Conservation (phyloP, 148 eudicot genomes). For the Pouteria glomerata region DNA sequence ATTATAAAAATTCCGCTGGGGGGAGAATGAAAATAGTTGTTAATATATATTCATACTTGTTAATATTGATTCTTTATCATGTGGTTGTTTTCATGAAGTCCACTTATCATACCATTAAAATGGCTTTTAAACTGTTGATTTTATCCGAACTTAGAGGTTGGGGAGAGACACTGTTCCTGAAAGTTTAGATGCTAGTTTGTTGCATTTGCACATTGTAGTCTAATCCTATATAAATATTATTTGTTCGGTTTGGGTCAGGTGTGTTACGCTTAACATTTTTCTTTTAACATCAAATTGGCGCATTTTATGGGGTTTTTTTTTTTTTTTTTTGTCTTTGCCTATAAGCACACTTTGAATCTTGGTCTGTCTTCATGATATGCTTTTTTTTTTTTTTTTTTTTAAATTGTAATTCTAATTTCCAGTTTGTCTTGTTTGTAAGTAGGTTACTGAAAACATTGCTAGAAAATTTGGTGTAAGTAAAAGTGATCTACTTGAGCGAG, state of each 20-base stretch:
- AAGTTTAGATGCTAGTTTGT: not conserved
- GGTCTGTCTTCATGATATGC: too few relatives aligned
- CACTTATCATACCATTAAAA: not conserved
- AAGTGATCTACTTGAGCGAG: slow-evolving; percentile 74
- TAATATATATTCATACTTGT: not conserved
- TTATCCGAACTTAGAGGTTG: not conserved
- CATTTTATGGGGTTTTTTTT: too few relatives aligned
- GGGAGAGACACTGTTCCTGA: not conserved
- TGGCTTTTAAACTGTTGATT: not conserved
- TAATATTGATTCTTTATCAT: not conserved
- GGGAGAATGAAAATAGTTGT: not conserved
- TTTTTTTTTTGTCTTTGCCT: not conserved
- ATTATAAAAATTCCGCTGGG: not conserved
- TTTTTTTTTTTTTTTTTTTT: not conserved
- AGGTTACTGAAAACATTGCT: slow-evolving; percentile 89
- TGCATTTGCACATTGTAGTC: not conserved
- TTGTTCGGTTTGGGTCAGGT: not conserved
- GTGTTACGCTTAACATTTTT: not conserved
- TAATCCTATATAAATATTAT: not conserved
- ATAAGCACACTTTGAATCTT: too few relatives aligned
- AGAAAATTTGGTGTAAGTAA: slow-evolving; percentile 80
- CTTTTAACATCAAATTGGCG: not conserved
- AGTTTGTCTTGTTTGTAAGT: slow-evolving; percentile 13
- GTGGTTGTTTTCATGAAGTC: not conserved
- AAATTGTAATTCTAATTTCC: not conserved